Evolutionary conservation across 2,329 filamentous ascomycete species (phyloP).

Genomic region (Biscogniauxia sp.): DNA sequence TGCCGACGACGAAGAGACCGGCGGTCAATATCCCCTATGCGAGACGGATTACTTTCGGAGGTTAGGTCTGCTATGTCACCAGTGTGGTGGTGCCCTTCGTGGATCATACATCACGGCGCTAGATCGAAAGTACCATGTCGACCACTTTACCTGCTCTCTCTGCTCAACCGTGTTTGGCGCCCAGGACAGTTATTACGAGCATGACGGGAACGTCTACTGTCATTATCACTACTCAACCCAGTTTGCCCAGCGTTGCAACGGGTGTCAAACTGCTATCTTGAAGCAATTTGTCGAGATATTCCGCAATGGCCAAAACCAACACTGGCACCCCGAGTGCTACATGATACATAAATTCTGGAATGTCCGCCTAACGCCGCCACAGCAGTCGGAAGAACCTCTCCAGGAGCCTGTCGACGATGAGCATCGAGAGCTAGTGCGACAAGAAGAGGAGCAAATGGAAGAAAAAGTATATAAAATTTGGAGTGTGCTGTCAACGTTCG

Average conservation of each 20-base stretch:
- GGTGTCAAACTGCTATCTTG: constrained; percentile 92
- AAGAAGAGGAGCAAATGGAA: constrained; percentile 91
- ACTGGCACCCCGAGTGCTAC: constrained; percentile 99
- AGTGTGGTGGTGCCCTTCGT: constrained; percentile 87
- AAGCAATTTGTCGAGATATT: constrained; percentile 99
- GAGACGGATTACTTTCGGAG: constrained; percentile 97
- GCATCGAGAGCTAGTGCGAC: constrained; percentile 72
- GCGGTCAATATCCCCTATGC: constrained; percentile 88
- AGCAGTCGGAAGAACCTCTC: constrained; percentile 46
- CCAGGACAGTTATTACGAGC: constrained; percentile 98
- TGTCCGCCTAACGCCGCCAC: constrained; percentile 72
- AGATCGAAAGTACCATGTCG: constrained; percentile 97
- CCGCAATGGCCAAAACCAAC: constrained; percentile 95
- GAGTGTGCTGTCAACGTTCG: constrained; percentile 95
- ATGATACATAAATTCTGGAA: constrained; percentile 99
- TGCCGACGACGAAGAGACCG: constrained; percentile 83
- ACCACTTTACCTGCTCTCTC: constrained; percentile 97
- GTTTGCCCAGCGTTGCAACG: constrained; percentile 93
- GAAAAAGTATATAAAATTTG: constrained; percentile 98
- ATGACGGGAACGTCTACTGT: constrained; percentile 93
- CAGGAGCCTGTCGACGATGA: constrained; percentile 52
- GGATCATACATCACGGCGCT: constrained; percentile 98
- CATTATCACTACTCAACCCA: constrained; percentile 98
- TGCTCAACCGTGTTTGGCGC: constrained; percentile 98
- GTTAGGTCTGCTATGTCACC: constrained; percentile 84